These are phyloP conservation scores for Thuja plicata DNA, from an alignment of 83 land plant species.

Conservation along the genomic window DNA sequence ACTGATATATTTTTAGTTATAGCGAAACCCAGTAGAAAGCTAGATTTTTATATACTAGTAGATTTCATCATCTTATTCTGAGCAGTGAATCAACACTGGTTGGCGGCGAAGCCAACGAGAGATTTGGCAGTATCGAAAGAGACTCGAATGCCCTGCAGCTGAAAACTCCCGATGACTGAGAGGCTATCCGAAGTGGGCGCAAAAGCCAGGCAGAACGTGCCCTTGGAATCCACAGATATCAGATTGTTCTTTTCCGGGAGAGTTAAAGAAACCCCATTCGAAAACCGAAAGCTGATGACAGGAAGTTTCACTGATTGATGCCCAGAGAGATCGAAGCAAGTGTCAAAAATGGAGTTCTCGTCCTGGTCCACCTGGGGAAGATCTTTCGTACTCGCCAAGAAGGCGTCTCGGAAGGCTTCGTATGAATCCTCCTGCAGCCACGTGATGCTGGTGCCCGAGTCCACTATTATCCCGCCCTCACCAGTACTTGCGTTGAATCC, in stretches of 20 bases:
- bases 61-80: conserved; percentile 20
- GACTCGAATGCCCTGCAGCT: too few relatives aligned
- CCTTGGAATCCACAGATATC: neutral
- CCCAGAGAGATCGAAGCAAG: conserved; percentile 74
- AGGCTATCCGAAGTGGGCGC: too few relatives aligned
- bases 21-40: too few relatives aligned
- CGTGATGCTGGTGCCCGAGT: too few relatives aligned
- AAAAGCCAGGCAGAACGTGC: conserved; percentile 10
- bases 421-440: conserved; percentile 52
- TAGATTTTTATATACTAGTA: too few relatives aligned
- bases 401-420: conserved; percentile 55
- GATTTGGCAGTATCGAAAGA: too few relatives aligned
- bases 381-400: conserved; percentile 32
- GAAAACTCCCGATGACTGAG: too few relatives aligned
- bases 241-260: conserved; percentile 54
- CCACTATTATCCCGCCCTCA: conserved; percentile 65
- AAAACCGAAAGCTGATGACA: conserved; percentile 54
- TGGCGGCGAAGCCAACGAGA: too few relatives aligned
- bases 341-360: conserved; percentile 55
- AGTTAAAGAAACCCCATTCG: conserved; percentile 54
- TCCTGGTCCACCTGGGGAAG: too few relatives aligned
- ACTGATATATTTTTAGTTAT: too few relatives aligned
- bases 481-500: conserved; percentile 45
- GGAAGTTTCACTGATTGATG: conserved; percentile 50
- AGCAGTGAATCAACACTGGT: too few relatives aligned